These are phyloP conservation scores for Pholiota conissans DNA, from an alignment of 768 basidiomycete genomes.

Conservation along the genomic window DNA sequence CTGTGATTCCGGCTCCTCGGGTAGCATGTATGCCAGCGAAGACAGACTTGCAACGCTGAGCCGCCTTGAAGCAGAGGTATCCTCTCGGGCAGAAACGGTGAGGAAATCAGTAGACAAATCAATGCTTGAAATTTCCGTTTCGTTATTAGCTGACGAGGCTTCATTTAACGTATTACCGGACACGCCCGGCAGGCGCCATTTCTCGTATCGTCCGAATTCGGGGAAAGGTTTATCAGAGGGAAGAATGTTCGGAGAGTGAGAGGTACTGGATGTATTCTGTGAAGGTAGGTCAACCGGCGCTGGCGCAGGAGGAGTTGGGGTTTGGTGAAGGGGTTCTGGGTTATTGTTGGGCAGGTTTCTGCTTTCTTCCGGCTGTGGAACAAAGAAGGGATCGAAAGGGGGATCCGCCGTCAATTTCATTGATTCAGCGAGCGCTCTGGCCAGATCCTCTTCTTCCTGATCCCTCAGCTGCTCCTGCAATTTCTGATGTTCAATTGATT, in stretches of 20 bases:
- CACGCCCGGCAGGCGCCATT: conserved; percentile 18
- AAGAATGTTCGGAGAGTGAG: not conserved
- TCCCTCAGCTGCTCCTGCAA: conserved; percentile 31
- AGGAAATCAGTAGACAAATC: not conserved
- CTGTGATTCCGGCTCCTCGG: conserved; percentile 1
- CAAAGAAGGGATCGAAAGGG: conserved; percentile 12
- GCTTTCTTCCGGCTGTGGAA: not conserved
- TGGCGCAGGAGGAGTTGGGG: not conserved
- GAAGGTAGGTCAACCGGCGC: not conserved
- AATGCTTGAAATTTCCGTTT: not conserved
- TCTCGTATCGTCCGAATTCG: conserved; percentile 20
- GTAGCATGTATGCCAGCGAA: conserved; percentile 18
- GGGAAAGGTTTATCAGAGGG: conserved; percentile 2
- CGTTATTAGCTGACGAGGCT: not conserved
- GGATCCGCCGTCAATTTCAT: conserved; percentile 20
- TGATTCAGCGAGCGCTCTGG: conserved; percentile 53
- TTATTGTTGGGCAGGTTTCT: not conserved
- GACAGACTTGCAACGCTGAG: conserved; percentile 19
- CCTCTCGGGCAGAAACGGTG: not conserved
- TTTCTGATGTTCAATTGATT: conserved; percentile 32
- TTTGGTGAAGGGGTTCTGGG: not conserved
- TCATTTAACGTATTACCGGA: not conserved
- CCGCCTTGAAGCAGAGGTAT: conserved; percentile 2
- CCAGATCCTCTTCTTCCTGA: conserved; percentile 69
- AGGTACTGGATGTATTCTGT: not conserved